phyloP scores from a whole-genome alignment of 768 basidiomycete genomes.

The Kwoniella newhampshirensis region DNA sequence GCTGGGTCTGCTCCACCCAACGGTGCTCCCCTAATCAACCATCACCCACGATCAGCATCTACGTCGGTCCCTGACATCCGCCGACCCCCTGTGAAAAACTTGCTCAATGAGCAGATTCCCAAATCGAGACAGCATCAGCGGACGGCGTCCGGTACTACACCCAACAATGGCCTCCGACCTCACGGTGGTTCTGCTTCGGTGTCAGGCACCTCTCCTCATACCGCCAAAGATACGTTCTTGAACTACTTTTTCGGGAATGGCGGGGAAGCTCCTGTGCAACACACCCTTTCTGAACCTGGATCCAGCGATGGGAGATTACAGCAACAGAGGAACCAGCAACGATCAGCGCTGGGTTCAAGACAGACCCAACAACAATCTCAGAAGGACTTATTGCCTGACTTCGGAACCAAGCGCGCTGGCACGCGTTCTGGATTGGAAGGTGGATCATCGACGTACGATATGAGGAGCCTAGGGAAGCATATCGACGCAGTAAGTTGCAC shows the following conservation, averaged over 20 bases:
- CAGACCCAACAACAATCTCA: neutral
- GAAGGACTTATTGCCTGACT: constrained; percentile 50
- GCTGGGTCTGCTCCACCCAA: constrained; percentile 32
- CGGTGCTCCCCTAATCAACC: constrained; percentile 14
- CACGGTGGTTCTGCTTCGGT: constrained; percentile 13
- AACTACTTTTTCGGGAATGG: constrained; percentile 94
- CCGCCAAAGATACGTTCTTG: constrained; percentile 85
- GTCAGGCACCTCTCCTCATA: constrained; percentile 48
- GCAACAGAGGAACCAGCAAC: constrained; percentile 4
- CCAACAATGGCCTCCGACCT: constrained; percentile 11
- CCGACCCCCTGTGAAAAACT: constrained; percentile 29
- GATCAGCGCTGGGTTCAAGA: constrained; percentile 54
- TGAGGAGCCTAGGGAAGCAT: constrained; percentile 97
- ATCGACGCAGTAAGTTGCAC: constrained; percentile 84
- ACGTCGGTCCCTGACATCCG: constrained; percentile 52
- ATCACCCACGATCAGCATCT: constrained; percentile 62
- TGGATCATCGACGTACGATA: constrained; percentile 83
- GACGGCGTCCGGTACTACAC: constrained; percentile 24
- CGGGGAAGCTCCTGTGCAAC: constrained; percentile 2
- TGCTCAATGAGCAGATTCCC: constrained; percentile 47
- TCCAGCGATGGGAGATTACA: constrained; percentile 10
- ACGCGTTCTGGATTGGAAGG: constrained; percentile 35
- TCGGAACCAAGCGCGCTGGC: constrained; percentile 29
- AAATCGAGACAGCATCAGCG: constrained; percentile 43
- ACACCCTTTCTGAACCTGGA: constrained; percentile 16